Evolutionary conservation across 2,329 filamentous ascomycete species (phyloP).

Genomic region (Sphaerulina musiva): DNA sequence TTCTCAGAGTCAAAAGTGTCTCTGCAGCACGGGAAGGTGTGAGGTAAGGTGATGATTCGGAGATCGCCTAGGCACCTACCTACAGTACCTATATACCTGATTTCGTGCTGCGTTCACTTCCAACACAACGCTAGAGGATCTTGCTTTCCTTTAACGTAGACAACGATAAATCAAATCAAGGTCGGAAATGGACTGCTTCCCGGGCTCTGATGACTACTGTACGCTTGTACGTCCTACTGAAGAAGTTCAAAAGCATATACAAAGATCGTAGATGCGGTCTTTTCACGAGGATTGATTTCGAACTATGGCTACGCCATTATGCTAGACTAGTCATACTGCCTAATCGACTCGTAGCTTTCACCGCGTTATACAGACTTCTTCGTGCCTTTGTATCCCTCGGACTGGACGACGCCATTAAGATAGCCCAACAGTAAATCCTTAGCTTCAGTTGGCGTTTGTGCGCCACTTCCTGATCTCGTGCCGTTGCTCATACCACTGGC

Average conservation of each 20-base stretch:
- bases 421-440: slow-evolving; percentile 34
- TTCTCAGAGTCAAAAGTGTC: neutral
- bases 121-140: too few species aligned
- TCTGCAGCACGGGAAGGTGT: neutral
- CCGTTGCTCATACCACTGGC: slow-evolving; percentile 21
- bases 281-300: neutral
- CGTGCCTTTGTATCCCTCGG: slow-evolving; percentile 23
- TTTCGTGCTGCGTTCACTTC: too few species aligned
- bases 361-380: neutral
- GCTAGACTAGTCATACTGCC: neutral
- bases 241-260: neutral
- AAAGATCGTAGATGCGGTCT: neutral
- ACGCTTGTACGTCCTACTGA: neutral
- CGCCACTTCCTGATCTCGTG: slow-evolving; percentile 17
- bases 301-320: too few species aligned
- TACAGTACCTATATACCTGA: too few species aligned
- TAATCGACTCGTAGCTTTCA: neutral
- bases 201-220: too few species aligned
- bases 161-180: neutral
- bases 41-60: neutral
- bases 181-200: too few species aligned
- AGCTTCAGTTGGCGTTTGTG: slow-evolving; percentile 28
- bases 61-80: neutral
- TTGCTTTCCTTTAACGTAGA: neutral
- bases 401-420: slow-evolving; percentile 33